Evolutionary conservation across 2,329 filamentous ascomycete genomes (phyloP).

Genomic region (Colletotrichum echinochloae): DNA sequence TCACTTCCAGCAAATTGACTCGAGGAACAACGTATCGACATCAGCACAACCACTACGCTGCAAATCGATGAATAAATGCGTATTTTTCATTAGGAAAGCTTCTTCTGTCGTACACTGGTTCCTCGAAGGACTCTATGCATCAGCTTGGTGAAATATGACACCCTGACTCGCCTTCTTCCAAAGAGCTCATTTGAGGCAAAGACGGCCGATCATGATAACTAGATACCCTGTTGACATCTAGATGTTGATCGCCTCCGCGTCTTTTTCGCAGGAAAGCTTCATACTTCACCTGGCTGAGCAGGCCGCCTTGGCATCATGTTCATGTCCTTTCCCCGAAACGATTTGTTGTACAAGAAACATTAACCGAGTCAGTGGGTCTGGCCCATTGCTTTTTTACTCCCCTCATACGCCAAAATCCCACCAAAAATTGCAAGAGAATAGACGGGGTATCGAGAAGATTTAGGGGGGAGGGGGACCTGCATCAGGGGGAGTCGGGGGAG

Average conservation of each 20-base stretch:
- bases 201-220: neutral
- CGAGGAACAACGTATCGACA: neutral
- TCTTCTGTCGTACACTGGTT: neutral
- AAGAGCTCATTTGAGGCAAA: neutral
- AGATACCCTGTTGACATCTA: constrained; percentile 6
- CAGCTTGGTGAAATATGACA: constrained; percentile 4
- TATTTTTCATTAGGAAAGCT: neutral
- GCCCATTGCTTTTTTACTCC: constrained; percentile 17
- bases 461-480: constrained; percentile 13
- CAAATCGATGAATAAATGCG: neutral
- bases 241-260: neutral
- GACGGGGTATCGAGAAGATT: constrained; percentile 37
- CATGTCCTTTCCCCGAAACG: neutral
- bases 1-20: neutral
- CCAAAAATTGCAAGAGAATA: constrained; percentile 36
- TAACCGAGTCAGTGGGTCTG: neutral
- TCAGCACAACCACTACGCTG: neutral
- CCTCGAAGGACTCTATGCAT: neutral
- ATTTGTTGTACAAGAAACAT: constrained; percentile 32
- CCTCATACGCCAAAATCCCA: constrained; percentile 36
- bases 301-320: neutral
- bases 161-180: neutral
- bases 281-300: constrained; percentile 17
- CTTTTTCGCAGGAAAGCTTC: neutral
- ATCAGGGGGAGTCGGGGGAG: neutral